Base-by-base conservation (phyloP, 148 eudicot species). In the Rheum nobile region DNA sequence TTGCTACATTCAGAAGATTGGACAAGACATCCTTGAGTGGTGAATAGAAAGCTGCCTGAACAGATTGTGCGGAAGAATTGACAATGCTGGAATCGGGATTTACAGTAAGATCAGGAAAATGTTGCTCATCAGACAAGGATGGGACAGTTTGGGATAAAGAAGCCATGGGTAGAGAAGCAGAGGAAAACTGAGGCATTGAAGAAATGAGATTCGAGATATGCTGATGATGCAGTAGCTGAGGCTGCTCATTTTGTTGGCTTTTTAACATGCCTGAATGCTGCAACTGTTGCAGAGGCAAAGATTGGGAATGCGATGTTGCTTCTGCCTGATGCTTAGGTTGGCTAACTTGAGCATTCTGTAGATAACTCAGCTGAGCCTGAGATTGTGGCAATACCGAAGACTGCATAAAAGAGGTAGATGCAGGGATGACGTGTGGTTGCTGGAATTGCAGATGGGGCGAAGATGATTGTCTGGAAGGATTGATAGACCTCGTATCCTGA, bases 211-310 rank as follows among this genome's bases (percentile, higher is more conserved):
- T 84, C 16, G 83, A 77, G 65, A 72, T 70, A 26, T 65, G 77
- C 32, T 61, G 71, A 16, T 76, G 86, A 47, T 65, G 80, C 39
- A 79, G 84, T 46, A 72, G 82, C 57, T 85, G 77, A 46, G 76
- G 73, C 55, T 80, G 81, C 44, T 76, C 75, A 71, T 71, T 71
- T 32, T 74, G 76, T 38, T 54, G 47, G 32, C 8, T 24, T 81
- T 75, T 38, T 74, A 63, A 76, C 59, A 79, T 13, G 70, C 42
- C 42, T 76, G 84, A 76, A 32, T 78, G 74, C 44, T 83, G 86
- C 71, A 86, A 67, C 11, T 86, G 85, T 63, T 88, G 92, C 81
- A 83, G 90, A 77, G 86, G 67, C 71, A 90, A 75, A 67, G 82
- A 38, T 75, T 86, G 84, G n/a, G 72, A 74, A 24, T 81, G 88